These are phyloP conservation scores for Emergomyces africanus DNA, from an alignment of 2,329 filamentous ascomycete species.

Conservation along the genomic window DNA sequence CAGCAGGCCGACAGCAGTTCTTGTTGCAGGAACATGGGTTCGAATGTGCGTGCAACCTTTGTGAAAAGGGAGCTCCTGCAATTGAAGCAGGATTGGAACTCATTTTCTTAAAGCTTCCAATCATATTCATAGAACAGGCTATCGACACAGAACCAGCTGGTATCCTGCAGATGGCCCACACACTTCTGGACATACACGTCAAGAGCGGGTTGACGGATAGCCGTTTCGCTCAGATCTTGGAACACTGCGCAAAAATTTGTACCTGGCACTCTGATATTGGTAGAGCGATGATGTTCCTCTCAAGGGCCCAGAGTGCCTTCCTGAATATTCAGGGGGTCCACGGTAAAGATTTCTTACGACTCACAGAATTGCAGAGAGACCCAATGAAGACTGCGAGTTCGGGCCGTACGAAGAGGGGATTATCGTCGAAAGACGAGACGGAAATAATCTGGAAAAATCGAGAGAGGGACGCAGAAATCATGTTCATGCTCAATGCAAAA, in stretches of 20 bases:
- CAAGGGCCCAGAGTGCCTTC: conserved; percentile 7
- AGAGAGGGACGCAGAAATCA: conserved; percentile 1
- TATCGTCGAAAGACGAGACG: conserved; percentile 6
- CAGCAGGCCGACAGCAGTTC: conserved; percentile 6
- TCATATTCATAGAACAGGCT: background rate
- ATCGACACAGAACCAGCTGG: conserved; percentile 9
- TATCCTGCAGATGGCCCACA: conserved; percentile 7
- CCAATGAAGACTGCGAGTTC: conserved; percentile 8
- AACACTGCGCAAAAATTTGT: conserved; percentile 14
- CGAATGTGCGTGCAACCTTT: conserved; percentile 15
- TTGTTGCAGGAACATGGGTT: conserved; percentile 12
- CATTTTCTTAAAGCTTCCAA: conserved; percentile 4
- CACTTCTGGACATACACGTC: conserved; percentile 4
- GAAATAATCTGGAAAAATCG: background rate
- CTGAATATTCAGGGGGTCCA: conserved; percentile 8
- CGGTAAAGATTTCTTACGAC: conserved; percentile 4
- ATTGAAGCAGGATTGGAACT: conserved; percentile 10
- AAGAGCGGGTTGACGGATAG: conserved; percentile 6
- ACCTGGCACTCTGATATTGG: conserved; percentile 15
- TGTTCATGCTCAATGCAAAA: conserved; percentile 12
- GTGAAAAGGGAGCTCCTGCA: conserved; percentile 4
- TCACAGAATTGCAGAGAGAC: conserved; percentile 4
- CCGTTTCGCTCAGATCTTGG: conserved; percentile 10
- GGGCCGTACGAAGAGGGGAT: conserved; percentile 9
- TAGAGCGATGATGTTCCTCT: conserved; percentile 12